phyloP scores from a whole-genome alignment of 352 stramenopile species.

The Elongisporangium senticosum region DNA sequence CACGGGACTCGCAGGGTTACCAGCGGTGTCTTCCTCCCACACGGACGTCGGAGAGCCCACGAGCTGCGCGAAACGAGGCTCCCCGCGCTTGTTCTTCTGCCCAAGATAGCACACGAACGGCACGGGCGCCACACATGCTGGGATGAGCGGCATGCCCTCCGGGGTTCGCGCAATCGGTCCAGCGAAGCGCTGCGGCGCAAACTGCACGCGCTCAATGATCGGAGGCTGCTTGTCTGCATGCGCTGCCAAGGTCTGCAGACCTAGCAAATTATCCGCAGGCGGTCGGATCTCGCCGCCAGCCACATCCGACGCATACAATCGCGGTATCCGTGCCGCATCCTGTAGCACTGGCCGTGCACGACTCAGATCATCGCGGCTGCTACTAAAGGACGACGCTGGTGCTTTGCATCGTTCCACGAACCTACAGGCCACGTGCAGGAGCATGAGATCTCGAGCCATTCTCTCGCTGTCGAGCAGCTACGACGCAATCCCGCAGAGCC shows the following conservation, averaged over 20 bases:
- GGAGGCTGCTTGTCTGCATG: slow-evolving; percentile 29
- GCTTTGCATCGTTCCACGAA: slow-evolving; percentile 18
- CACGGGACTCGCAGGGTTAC: not conserved
- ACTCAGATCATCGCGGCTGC: not conserved
- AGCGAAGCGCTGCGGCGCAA: slow-evolving; percentile 4
- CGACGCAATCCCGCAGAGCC: not conserved
- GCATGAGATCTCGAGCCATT: slow-evolving; percentile 14
- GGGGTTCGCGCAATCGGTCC: slow-evolving; percentile 10
- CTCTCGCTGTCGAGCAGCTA: not conserved
- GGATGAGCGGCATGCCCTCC: not conserved
- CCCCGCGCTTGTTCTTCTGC: slow-evolving; percentile 26
- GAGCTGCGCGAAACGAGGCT: slow-evolving; percentile 17
- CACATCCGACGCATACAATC: slow-evolving; percentile 13
- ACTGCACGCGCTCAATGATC: slow-evolving; percentile 15
- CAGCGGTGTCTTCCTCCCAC: slow-evolving; percentile 22
- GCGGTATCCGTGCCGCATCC: slow-evolving; percentile 16
- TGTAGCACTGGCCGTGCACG: not conserved
- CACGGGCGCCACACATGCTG: slow-evolving; percentile 2
- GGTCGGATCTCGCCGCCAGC: slow-evolving; percentile 10
- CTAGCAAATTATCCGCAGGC: slow-evolving; percentile 12
- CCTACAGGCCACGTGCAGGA: slow-evolving; percentile 26
- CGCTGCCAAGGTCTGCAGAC: slow-evolving; percentile 14
- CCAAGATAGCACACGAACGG: slow-evolving; percentile 28
- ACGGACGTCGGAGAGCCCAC: slow-evolving; percentile 32
- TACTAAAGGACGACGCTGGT: not conserved